phyloP scores from a whole-genome alignment of 306 rosid species.

The Ochetophila trinervis region DNA sequence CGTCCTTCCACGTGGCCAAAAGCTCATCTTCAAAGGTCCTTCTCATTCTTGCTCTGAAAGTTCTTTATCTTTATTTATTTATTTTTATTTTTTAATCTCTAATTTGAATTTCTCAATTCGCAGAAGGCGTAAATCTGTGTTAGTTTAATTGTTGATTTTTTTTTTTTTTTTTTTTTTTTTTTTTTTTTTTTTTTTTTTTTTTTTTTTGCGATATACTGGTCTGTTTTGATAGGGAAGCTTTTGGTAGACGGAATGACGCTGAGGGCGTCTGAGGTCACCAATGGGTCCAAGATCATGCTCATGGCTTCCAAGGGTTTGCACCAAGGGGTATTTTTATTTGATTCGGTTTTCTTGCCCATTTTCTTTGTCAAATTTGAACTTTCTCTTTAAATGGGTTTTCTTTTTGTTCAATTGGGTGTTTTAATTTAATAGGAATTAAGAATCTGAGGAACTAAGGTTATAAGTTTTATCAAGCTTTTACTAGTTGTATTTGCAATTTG shows the following conservation, averaged over 20 bases:
- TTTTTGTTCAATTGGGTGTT: neutral
- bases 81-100: neutral
- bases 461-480: too few species aligned
- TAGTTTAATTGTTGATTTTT: neutral
- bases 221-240: slow-evolving; percentile 60
- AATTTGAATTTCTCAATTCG: neutral
- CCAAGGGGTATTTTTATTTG: slow-evolving; percentile 70
- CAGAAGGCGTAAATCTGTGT: too few species aligned
- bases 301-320: slow-evolving; percentile 89
- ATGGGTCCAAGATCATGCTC: slow-evolving; percentile 86
- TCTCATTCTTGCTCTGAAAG: neutral
- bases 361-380: neutral
- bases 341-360: neutral
- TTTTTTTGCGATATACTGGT: slow-evolving; percentile 17
- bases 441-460: neutral
- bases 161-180: neutral
- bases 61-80: neutral
- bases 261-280: slow-evolving; percentile 49
- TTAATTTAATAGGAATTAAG: neutral
- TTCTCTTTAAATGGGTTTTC: neutral
- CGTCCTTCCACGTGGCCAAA: slow-evolving; percentile 90
- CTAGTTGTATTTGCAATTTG: neutral
- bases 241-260: slow-evolving; percentile 68
- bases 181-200: neutral
- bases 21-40: slow-evolving; percentile 85